Evolutionary conservation across 306 rosid genomes (phyloP).

Genomic region (Lupinus albus): DNA sequence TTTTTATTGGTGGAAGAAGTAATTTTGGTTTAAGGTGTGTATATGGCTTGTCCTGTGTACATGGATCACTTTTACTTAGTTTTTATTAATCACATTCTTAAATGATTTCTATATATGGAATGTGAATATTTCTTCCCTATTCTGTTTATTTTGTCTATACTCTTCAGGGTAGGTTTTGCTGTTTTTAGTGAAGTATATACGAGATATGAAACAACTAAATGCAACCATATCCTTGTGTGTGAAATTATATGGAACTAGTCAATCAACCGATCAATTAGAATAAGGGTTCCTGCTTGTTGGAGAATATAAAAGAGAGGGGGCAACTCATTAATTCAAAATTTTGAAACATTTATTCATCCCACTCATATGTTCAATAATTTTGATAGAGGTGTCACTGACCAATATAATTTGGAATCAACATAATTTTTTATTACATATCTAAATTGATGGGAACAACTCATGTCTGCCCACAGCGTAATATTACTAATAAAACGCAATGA

Average conservation of each 20-base stretch:
- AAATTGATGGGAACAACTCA: conserved; percentile 10
- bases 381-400: conserved; percentile 27
- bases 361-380: not conserved
- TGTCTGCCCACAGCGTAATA: not conserved
- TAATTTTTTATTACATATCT: not conserved
- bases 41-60: not conserved
- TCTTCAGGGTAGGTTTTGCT: not conserved
- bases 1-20: conserved; percentile 1
- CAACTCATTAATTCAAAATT: not conserved
- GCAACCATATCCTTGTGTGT: not conserved
- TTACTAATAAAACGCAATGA: too few relatives aligned
- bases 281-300: not conserved
- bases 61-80: too few relatives aligned
- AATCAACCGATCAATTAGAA: conserved; percentile 2
- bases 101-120: not conserved
- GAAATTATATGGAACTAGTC: not conserved
- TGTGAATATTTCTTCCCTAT: not conserved
- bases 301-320: too few relatives aligned
- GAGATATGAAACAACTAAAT: not conserved
- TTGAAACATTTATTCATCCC: too few relatives aligned
- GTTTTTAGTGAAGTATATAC: not conserved
- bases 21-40: conserved; percentile 9
- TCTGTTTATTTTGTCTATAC: not conserved
- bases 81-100: not conserved
- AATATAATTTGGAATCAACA: not conserved